These are phyloP conservation scores for Pilasporangium apinafurcum DNA, from an alignment of 352 stramenopile species.

Conservation along the genomic window DNA sequence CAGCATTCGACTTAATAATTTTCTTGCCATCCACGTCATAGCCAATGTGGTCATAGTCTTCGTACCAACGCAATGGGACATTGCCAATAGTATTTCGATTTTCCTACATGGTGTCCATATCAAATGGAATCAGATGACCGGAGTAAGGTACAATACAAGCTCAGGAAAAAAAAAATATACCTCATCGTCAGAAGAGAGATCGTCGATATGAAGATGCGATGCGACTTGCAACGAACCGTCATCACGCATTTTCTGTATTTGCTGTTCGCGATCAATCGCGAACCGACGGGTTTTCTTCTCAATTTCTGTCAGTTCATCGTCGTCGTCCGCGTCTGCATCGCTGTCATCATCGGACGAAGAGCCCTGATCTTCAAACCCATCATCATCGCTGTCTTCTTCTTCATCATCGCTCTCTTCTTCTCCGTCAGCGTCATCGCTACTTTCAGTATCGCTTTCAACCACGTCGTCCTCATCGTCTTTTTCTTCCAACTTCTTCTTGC, in stretches of 20 bases:
- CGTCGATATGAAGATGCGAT: constrained; percentile 94
- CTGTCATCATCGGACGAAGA: constrained; percentile 75
- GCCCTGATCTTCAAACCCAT: constrained; percentile 81
- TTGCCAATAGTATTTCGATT: constrained; percentile 96
- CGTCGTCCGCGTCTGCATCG: constrained; percentile 47
- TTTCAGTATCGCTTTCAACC: constrained; percentile 41
- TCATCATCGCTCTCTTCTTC: constrained; percentile 40
- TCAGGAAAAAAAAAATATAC: constrained; percentile 28
- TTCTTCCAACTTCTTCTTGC: constrained; percentile 13
- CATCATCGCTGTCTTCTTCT: constrained; percentile 43
- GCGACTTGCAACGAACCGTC: constrained; percentile 78
- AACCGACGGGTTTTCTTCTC: constrained; percentile 80
- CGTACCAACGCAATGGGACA: constrained; percentile 99
- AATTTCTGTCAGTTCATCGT: constrained; percentile 70
- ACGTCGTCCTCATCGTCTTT: constrained; percentile 24
- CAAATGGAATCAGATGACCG: neutral
- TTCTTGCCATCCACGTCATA: constrained; percentile 97
- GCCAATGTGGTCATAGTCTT: constrained; percentile 99
- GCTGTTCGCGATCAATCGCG: constrained; percentile 60
- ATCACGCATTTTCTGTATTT: constrained; percentile 80
- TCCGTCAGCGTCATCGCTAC: constrained; percentile 51
- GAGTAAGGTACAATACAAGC: constrained; percentile 7
- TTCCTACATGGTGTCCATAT: no score
- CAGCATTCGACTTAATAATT: constrained; percentile 90
- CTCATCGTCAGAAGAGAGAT: constrained; percentile 98